Base-by-base conservation (phyloP, 306 rosid species). In the Sphenostylis stenocarpa region DNA sequence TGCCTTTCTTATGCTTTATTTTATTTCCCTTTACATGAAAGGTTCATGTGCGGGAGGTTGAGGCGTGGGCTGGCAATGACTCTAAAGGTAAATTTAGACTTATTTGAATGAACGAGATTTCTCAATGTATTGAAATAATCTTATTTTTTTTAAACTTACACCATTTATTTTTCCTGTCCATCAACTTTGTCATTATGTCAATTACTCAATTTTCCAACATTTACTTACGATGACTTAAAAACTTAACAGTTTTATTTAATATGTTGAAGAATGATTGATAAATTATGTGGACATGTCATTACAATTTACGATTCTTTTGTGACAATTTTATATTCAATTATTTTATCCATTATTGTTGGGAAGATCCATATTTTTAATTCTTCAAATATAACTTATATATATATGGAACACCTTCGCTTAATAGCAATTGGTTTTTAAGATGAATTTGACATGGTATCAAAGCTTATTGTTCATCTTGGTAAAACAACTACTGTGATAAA, bases 11-110 rank as follows among this genome's bases (percentile, higher is more conserved):
- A 26, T 69, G 12, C 76, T 43, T 69, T 49, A 33, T 67, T 70
- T 80, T 79, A 26, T 23, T 73, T 73, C 62, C 47, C 20, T 71
- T 34, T 77, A 45, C 73, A 53, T 81, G 41, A 74, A 76, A 94
- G 98, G 95, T 91, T 86, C 97, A 94, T 14, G 87, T 94, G 87
- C 90, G 78, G 65, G 97, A 91, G 85, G 86, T 81, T 63, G 95
- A 87, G 63, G 88, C 93, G 45, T 72, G 85, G 81, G 80, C 84
- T 29, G 75, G 78, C 75, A 91, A 90, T 84, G 91, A 87, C 19
- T 74, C 87, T 51, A 91, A 80, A 88, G 98, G 98, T 94, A 84
- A 56, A 33, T 52, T 75, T 47, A 29, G 63, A 79, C 56, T 31
- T 58, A 55, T 28, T 81, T 81, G 74, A 72, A 68, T 52, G 67